These are phyloP conservation scores for Mallotus nudiflorus DNA, from an alignment of 345 rosid genomes.

Conservation along the genomic window DNA sequence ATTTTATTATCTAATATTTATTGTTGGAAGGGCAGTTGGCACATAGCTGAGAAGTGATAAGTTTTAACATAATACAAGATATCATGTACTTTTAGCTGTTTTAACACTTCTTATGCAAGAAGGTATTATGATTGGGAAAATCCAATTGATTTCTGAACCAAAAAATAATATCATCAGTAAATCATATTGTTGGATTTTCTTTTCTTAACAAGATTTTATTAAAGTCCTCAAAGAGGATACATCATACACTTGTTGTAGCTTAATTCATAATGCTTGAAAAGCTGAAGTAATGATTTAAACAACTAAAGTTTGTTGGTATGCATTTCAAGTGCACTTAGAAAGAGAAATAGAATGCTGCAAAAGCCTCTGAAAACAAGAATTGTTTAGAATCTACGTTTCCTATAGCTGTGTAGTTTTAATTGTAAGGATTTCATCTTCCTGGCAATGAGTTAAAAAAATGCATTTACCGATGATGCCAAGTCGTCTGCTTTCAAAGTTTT, in stretches of 20 bases:
- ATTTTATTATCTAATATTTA: not conserved
- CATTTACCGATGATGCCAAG: constrained; percentile 89
- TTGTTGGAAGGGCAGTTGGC: not conserved
- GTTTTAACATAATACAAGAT: not conserved
- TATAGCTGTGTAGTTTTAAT: not conserved
- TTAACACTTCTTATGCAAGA: not conserved
- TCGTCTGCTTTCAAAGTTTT: constrained; percentile 94
- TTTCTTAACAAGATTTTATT: not conserved
- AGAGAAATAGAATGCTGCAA: not conserved
- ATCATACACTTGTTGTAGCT: not conserved
- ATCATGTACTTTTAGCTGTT: not conserved
- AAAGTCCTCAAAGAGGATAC: not conserved
- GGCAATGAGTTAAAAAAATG: constrained; percentile 13
- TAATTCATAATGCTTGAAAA: not conserved
- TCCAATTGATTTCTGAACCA: constrained; percentile 9
- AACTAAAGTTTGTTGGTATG: not conserved
- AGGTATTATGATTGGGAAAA: not conserved
- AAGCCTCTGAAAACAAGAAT: too few relatives aligned
- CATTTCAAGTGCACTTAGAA: not conserved
- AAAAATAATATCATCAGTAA: not conserved
- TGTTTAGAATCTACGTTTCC: not conserved
- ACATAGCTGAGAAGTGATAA: not conserved
- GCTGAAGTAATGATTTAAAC: not conserved
- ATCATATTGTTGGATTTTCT: not conserved
- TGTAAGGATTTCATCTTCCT: constrained; percentile 4